Conservation (phyloP, 1,139 yeast species). For the Schizosaccharomyces versatilis region DNA sequence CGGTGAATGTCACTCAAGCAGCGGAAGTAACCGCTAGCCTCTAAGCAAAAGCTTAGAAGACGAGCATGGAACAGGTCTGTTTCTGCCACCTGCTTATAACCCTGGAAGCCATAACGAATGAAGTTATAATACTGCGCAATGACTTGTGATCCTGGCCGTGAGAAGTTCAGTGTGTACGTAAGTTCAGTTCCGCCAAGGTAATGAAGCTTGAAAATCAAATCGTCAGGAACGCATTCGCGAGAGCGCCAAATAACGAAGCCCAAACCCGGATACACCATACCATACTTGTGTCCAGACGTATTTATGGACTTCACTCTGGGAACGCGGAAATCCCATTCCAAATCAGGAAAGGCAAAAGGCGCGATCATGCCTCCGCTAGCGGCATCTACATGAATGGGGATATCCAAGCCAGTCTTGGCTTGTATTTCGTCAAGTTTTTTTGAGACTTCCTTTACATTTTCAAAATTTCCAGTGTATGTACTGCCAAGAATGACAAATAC, state of each 20-base stretch:
- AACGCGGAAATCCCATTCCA: slow-evolving; percentile 63
- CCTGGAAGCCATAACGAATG: slow-evolving; percentile 44
- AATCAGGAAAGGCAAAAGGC: slow-evolving; percentile 55
- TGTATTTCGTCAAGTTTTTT: slow-evolving; percentile 45
- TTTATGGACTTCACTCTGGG: slow-evolving; percentile 65
- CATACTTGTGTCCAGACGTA: slow-evolving; percentile 89
- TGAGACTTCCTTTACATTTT: slow-evolving; percentile 42
- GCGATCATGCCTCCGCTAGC: slow-evolving; percentile 63
- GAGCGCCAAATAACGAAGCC: slow-evolving; percentile 85
- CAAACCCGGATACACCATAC: slow-evolving; percentile 58
- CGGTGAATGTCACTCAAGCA: slow-evolving; percentile 64
- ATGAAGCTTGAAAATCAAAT: slow-evolving; percentile 52
- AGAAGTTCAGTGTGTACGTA: slow-evolving; percentile 61
- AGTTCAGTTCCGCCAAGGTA: slow-evolving; percentile 81
- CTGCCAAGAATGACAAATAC: slow-evolving; percentile 74
- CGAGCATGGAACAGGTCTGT: slow-evolving; percentile 50
- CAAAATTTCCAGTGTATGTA: slow-evolving; percentile 83
- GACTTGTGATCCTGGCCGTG: slow-evolving; percentile 83
- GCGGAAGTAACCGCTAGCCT: slow-evolving; percentile 43
- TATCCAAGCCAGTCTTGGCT: slow-evolving; percentile 39
- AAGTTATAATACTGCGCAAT: slow-evolving; percentile 71
- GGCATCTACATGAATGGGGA: slow-evolving; percentile 83
- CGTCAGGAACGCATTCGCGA: slow-evolving; percentile 39
- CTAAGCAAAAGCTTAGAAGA: slow-evolving; percentile 40
- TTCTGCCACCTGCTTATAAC: slow-evolving; percentile 42